Evolutionary conservation across 257 asterid species (phyloP).

Genomic region (Solanum pimpinellifolium): DNA sequence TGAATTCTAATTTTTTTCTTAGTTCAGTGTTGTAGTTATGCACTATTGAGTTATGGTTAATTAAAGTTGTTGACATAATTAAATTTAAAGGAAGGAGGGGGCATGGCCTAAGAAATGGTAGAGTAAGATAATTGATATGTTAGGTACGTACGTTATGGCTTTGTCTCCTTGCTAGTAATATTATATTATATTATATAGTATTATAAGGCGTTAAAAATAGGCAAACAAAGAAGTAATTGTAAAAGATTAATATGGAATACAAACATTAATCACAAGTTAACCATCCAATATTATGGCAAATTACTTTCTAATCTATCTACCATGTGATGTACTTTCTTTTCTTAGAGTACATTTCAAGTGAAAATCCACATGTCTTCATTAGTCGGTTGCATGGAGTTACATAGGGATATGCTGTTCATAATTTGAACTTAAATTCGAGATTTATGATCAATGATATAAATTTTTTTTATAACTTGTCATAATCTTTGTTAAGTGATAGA

Average conservation of each 20-base stretch:
- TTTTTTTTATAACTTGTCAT: too few relatives aligned
- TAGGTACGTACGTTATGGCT: neutral
- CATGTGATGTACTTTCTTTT: neutral
- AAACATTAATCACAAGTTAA: neutral
- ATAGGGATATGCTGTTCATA: neutral
- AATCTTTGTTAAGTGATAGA: too few relatives aligned
- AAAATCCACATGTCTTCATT: neutral
- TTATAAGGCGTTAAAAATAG: neutral
- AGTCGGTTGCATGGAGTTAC: neutral
- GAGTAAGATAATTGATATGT: neutral
- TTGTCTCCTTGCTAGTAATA: neutral
- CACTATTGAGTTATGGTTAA: neutral
- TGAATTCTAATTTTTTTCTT: neutral
- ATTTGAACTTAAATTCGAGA: rapidly evolving
- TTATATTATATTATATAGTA: too few relatives aligned
- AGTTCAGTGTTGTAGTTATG: neutral
- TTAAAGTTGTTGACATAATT: neutral
- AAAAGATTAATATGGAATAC: neutral
- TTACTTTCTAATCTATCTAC: neutral
- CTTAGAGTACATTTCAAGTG: neutral
- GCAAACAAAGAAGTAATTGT: neutral
- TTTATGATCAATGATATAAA: too few relatives aligned
- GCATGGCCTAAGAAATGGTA: neutral
- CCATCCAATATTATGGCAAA: neutral
- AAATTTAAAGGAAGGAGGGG: neutral